Evolutionary conservation across 208 protist species (phyloP), one percentile per base, ranked within the genome.

Genomic region (Leishmania tropica): DNA sequence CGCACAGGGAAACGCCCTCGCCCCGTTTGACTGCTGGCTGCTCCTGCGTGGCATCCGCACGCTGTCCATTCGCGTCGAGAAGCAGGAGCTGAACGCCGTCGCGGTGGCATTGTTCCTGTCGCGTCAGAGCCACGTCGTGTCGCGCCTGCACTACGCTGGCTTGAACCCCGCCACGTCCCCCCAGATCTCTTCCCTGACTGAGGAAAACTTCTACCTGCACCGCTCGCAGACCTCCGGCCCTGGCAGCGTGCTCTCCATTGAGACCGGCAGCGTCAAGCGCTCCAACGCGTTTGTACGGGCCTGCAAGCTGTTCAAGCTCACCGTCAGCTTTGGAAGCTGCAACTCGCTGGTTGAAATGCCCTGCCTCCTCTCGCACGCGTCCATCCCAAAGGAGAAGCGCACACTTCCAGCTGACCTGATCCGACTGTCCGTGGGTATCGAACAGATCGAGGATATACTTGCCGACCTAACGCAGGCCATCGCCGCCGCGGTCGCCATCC

Each of bases 21-120:
- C 91, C 10, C 96, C 98, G n/a, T 99, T 99, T 76, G 98, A 99
- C 81, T 98, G 93, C 89, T 99, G 94, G 91, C 85, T 99, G 67
- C 94, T 97, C 35, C 80, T 98, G n/a, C 97, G 98, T 80, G 96
- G 97, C 72, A 77, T 99, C n/a, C 98, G 98, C 89, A 99, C 98
- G 15, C 88, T 99, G 0, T 89, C 97, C 7, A 79, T 99, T 74
- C 94, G 98, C 73, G 97, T 99, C 85, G 87, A 94, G 80, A 88
- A 91, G 77, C 96, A 99, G 82, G 89, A 97, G 81, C 83, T 95
- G 54, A 99, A 98, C 87, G 97, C 96, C 67, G 81, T 97, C 2
- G 89, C 89, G 15, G 90, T 99, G 40, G 95, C 92, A 17, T 78
- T 95, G 60, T 96, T 92, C 76, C 84, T 96, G 28, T 85, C 85